These are phyloP conservation scores for Septoria petroselini DNA, from an alignment of 2,329 filamentous ascomycete genomes.

Conservation along the genomic window DNA sequence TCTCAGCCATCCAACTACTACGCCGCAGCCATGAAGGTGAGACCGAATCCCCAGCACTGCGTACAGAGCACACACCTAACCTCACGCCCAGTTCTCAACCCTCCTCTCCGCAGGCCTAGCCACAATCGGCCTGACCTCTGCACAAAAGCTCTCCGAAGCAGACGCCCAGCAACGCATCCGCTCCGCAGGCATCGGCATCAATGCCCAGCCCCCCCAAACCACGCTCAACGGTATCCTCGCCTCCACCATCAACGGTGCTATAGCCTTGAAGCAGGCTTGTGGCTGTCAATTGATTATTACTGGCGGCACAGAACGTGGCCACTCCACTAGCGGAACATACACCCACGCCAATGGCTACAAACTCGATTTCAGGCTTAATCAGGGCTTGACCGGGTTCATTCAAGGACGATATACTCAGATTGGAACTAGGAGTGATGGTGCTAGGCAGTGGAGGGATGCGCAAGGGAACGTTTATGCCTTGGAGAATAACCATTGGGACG, in stretches of 20 bases:
- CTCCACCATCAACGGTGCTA: constrained; percentile 3
- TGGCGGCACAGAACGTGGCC: constrained; percentile 5
- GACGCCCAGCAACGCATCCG: neutral
- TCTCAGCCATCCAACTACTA: too few relatives aligned
- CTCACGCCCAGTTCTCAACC: too few relatives aligned
- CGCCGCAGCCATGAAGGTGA: too few relatives aligned
- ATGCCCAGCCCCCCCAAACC: neutral
- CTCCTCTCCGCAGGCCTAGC: too few relatives aligned
- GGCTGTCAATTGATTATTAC: constrained; percentile 1
- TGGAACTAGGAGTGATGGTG: constrained; percentile 1
- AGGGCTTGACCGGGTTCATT: neutral
- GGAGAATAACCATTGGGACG: neutral
- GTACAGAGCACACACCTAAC: too few relatives aligned
- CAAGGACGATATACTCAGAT: constrained; percentile 1
- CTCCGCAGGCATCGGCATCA: neutral
- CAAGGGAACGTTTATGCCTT: constrained; percentile 8
- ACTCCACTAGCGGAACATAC: neutral
- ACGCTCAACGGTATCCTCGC: constrained; percentile 2
- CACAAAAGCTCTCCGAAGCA: neutral
- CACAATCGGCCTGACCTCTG: too few relatives aligned
- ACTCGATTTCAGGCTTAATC: constrained; percentile 7
- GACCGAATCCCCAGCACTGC: too few relatives aligned
- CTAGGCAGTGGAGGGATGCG: constrained; percentile 3
- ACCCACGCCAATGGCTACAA: constrained; percentile 5
- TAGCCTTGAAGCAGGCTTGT: constrained; percentile 5